Evolutionary conservation across 306 rosid species (phyloP).

Genomic region (Biancaea sappan): DNA sequence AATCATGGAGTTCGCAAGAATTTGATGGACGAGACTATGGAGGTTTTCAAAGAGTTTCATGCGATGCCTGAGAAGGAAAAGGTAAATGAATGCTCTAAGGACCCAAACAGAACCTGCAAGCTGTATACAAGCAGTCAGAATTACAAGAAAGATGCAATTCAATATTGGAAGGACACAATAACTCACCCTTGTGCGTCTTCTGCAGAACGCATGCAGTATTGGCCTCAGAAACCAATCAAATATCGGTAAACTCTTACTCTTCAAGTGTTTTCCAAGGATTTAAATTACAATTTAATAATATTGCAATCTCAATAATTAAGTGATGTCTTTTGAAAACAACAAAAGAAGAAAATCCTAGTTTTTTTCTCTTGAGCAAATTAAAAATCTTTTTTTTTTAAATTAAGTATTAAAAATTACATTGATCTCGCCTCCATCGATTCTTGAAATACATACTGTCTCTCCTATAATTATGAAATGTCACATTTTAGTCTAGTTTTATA

Average conservation of each 20-base stretch:
- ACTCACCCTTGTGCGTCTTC: conserved; percentile 57
- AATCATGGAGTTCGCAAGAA: conserved; percentile 64
- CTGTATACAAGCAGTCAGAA: conserved; percentile 73
- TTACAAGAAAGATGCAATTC: conserved; percentile 34
- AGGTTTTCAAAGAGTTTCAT: conserved; percentile 57
- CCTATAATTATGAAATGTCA: no score
- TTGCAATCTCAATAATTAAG: no score
- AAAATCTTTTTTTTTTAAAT: no score
- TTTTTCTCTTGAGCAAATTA: no score
- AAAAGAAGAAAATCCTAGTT: no score
- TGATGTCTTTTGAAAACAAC: no score
- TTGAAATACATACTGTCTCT: no score
- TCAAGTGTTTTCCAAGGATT: neutral
- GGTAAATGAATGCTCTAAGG: conserved; percentile 52
- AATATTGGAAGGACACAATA: conserved; percentile 68
- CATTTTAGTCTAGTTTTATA: no score
- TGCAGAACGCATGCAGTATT: conserved; percentile 43
- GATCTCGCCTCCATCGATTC: no score
- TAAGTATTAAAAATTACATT: no score
- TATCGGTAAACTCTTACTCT: conserved; percentile 43
- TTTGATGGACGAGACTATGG: conserved; percentile 41
- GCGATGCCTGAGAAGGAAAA: conserved; percentile 54
- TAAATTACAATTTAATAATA: no score
- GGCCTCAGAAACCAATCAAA: conserved; percentile 70
- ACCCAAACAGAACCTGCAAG: conserved; percentile 54